Percentiles rank a stretch among this genome's conserved stretches.
These are phyloP conservation scores for Metarhizium humberi DNA, from an alignment of 2,329 filamentous ascomycete species.

Conservation along the genomic window DNA sequence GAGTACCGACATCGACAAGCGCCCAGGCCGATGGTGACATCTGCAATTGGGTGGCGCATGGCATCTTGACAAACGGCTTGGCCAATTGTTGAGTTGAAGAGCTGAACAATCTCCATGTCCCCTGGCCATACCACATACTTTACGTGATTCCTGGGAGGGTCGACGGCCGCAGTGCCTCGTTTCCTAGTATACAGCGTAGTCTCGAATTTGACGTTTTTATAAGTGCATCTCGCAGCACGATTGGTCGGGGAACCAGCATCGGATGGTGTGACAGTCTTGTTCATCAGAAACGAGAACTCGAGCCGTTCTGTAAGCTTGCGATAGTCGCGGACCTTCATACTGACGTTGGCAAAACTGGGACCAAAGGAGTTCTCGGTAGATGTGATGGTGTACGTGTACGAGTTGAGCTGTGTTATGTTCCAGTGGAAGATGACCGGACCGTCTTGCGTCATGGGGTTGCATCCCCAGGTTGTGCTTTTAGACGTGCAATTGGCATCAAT, in stretches of 20 bases:
- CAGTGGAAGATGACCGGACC: slow-evolving; percentile 49
- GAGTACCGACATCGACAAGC: slow-evolving; percentile 30
- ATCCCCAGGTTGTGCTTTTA: slow-evolving; percentile 49
- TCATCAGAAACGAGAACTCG: slow-evolving; percentile 43
- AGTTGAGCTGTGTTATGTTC: slow-evolving; percentile 39
- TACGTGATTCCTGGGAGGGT: slow-evolving; percentile 4
- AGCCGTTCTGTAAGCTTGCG: slow-evolving; percentile 44
- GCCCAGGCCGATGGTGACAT: slow-evolving; percentile 25
- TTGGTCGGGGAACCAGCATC: slow-evolving; percentile 31
- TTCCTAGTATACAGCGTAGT: slow-evolving; percentile 51
- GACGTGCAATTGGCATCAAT: slow-evolving; percentile 47
- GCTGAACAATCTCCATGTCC: slow-evolving; percentile 45
- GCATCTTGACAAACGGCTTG: slow-evolving; percentile 44
- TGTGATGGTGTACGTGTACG: slow-evolving; percentile 40
- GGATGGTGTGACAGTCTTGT: slow-evolving; percentile 42
- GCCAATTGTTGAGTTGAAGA: slow-evolving; percentile 27
- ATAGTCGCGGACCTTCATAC: slow-evolving; percentile 38
- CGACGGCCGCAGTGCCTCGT: slow-evolving; percentile 12
- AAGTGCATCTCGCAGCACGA: slow-evolving; percentile 45
- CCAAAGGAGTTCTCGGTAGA: slow-evolving; percentile 43
- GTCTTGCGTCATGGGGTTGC: slow-evolving; percentile 42
- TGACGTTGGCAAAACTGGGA: slow-evolving; percentile 43
- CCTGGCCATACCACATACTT: slow-evolving; percentile 41
- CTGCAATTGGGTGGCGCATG: slow-evolving; percentile 25
- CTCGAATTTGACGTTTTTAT: slow-evolving; percentile 43